Percentiles rank a stretch among this genome's conserved stretches.
Evolutionary conservation across 2,329 filamentous ascomycete species (phyloP).

Genomic region (Cordyceps cicadae): DNA sequence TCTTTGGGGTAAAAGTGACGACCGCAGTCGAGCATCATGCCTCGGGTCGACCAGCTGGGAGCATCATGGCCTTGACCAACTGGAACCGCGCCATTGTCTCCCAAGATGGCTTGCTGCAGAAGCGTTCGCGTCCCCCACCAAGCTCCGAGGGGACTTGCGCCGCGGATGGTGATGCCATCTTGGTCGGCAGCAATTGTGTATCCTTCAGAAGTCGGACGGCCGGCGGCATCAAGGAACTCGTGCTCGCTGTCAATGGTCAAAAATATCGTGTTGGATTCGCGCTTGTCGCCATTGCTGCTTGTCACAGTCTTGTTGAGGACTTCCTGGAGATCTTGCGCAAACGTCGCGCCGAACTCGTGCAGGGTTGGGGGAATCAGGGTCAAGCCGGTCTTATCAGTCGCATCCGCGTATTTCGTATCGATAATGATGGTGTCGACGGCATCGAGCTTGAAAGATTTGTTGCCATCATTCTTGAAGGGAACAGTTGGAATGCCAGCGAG

Average conservation of each 20-base stretch:
- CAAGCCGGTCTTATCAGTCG: constrained; percentile 34
- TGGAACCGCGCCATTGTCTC: constrained; percentile 31
- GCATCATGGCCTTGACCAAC: constrained; percentile 37
- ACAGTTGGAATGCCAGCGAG: constrained; percentile 25
- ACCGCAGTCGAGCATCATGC: constrained; percentile 44
- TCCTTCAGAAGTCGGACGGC: constrained; percentile 38
- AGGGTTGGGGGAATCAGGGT: constrained; percentile 44
- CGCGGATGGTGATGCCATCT: constrained; percentile 36
- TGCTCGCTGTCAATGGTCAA: constrained; percentile 35
- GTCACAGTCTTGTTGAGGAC: constrained; percentile 23
- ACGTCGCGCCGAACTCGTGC: constrained; percentile 36
- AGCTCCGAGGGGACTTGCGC: constrained; percentile 44
- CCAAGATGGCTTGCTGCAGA: constrained; percentile 40
- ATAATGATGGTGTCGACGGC: constrained; percentile 31
- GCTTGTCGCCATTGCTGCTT: constrained; percentile 12
- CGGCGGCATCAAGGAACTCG: constrained; percentile 35
- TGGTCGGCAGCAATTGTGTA: constrained; percentile 36
- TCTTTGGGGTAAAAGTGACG: constrained; percentile 48
- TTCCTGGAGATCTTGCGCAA: constrained; percentile 27
- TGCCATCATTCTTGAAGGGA: constrained; percentile 21
- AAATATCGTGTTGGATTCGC: constrained; percentile 28
- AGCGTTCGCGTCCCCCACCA: constrained; percentile 51
- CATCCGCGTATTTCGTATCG: constrained; percentile 30
- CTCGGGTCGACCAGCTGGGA: constrained; percentile 42
- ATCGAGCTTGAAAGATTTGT: constrained; percentile 20